phyloP scores from a whole-genome alignment of 2,329 filamentous ascomycete genomes.

The Neonectria hederae region DNA sequence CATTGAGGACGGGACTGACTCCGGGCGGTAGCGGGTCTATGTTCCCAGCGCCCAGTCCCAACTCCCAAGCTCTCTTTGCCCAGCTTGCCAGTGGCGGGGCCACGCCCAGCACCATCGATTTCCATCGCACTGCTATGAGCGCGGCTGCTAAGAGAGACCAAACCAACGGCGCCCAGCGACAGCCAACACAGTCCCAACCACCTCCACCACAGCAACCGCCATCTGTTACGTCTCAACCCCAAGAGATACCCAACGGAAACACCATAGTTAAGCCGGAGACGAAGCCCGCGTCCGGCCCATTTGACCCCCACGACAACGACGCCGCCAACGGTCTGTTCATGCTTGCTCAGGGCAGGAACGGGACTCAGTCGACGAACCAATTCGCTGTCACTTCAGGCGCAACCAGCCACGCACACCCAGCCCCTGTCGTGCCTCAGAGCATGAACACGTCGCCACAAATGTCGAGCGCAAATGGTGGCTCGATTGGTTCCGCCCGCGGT shows the following conservation, averaged over 20 bases:
- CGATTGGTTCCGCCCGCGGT: constrained; percentile 59
- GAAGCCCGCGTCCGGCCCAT: constrained; percentile 69
- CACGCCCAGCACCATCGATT: constrained; percentile 91
- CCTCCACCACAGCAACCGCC: constrained; percentile 49
- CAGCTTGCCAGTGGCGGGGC: constrained; percentile 82
- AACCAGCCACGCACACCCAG: constrained; percentile 60
- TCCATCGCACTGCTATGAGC: constrained; percentile 90
- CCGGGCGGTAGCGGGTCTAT: constrained; percentile 96
- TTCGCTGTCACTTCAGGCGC: constrained; percentile 58
- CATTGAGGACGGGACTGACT: constrained; percentile 87
- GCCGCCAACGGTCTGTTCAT: constrained; percentile 94
- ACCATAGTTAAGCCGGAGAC: constrained; percentile 56
- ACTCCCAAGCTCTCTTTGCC: constrained; percentile 83
- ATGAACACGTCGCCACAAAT: constrained; percentile 62
- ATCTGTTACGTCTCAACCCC: constrained; percentile 62
- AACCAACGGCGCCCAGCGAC: constrained; percentile 46
- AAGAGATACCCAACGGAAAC: constrained; percentile 57
- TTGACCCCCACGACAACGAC: constrained; percentile 91
- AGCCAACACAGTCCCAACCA: constrained; percentile 49
- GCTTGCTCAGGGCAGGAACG: constrained; percentile 77
- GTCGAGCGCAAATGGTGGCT: constrained; percentile 57
- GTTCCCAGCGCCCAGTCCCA: constrained; percentile 92
- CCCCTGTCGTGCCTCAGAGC: constrained; percentile 47
- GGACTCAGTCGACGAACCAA: constrained; percentile 59
- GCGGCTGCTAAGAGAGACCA: constrained; percentile 73